phyloP scores from a whole-genome alignment of 208 protist genomes.

The Wallacemonas rigidus region DNA sequence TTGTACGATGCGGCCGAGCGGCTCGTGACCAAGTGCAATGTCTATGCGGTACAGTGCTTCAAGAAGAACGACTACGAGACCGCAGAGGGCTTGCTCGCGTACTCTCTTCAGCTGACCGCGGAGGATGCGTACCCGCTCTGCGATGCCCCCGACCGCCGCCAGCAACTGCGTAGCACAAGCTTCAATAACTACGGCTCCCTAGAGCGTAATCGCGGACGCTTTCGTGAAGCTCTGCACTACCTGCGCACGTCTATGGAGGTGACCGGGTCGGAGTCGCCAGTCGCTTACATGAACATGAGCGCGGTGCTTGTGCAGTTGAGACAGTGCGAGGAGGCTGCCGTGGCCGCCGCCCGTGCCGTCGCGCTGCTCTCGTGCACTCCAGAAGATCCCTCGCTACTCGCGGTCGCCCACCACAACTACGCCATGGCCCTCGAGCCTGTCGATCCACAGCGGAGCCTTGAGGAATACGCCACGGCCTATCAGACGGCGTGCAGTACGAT shows the following conservation, averaged over 20 bases:
- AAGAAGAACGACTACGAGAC: conserved; percentile 76
- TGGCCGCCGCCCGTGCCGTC: conserved; percentile 70
- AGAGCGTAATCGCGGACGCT: conserved; percentile 85
- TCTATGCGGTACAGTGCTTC: conserved; percentile 65
- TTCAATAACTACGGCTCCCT: conserved; percentile 92
- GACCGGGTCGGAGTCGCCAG: conserved; percentile 74
- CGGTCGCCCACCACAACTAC: conserved; percentile 90
- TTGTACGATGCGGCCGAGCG: conserved; percentile 75
- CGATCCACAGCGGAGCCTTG: conserved; percentile 53
- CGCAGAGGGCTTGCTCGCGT: conserved; percentile 57
- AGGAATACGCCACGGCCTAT: conserved; percentile 79
- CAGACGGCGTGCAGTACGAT: conserved; percentile 41
- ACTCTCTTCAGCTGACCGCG: conserved; percentile 70
- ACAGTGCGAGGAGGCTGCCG: conserved; percentile 74
- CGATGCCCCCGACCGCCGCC: conserved; percentile 56
- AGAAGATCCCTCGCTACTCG: conserved; percentile 81
- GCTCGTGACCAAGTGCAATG: conserved; percentile 78
- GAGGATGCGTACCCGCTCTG: conserved; percentile 66
- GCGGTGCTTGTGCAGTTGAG: conserved; percentile 85
- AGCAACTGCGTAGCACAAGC: conserved; percentile 79
- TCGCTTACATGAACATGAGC: conserved; percentile 90
- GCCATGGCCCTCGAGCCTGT: conserved; percentile 88
- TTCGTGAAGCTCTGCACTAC: conserved; percentile 66
- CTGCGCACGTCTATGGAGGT: conserved; percentile 79
- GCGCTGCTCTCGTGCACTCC: conserved; percentile 61